Conservation (phyloP, 2,329 filamentous ascomycete genomes). For the Ilyonectria sp. region DNA sequence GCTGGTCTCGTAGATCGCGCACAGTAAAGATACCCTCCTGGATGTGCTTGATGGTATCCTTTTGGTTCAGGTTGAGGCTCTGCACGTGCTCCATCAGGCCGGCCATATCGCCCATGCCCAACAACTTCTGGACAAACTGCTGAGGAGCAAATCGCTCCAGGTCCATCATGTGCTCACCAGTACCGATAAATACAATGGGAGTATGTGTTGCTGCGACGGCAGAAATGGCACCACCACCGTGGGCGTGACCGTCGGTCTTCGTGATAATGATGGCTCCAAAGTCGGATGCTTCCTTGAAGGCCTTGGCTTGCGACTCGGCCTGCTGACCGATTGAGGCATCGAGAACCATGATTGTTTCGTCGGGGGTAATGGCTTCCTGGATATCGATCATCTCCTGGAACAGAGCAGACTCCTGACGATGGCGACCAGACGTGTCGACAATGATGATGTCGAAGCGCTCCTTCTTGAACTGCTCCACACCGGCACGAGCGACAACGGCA, state of each 20-base stretch:
- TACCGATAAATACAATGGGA: constrained; percentile 97
- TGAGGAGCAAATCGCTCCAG: constrained; percentile 93
- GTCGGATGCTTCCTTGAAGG: constrained; percentile 97
- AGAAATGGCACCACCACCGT: constrained; percentile 96
- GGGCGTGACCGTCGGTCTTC: constrained; percentile 96
- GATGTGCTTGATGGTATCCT: constrained; percentile 99
- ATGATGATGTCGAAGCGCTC: constrained; percentile 99
- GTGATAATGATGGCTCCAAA: constrained; percentile 99
- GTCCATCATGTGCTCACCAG: constrained; percentile 96
- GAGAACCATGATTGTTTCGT: constrained; percentile 98
- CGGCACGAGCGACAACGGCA: constrained; percentile 91
- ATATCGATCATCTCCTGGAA: constrained; percentile 99
- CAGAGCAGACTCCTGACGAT: constrained; percentile 93
- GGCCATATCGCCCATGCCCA: constrained; percentile 98
- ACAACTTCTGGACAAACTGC: constrained; percentile 92
- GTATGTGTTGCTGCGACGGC: constrained; percentile 97
- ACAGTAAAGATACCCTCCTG: constrained; percentile 97
- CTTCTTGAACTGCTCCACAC: constrained; percentile 99
- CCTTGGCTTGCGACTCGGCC: constrained; percentile 93
- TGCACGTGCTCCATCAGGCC: constrained; percentile 97
- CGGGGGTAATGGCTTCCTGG: constrained; percentile 85
- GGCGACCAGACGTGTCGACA: constrained; percentile 95
- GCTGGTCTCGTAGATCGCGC: constrained; percentile 93
- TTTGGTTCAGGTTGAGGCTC: constrained; percentile 94
- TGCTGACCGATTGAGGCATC: constrained; percentile 97